Conservation (phyloP, 305 asterid genomes). For the Caryopteris hybrid region DNA sequence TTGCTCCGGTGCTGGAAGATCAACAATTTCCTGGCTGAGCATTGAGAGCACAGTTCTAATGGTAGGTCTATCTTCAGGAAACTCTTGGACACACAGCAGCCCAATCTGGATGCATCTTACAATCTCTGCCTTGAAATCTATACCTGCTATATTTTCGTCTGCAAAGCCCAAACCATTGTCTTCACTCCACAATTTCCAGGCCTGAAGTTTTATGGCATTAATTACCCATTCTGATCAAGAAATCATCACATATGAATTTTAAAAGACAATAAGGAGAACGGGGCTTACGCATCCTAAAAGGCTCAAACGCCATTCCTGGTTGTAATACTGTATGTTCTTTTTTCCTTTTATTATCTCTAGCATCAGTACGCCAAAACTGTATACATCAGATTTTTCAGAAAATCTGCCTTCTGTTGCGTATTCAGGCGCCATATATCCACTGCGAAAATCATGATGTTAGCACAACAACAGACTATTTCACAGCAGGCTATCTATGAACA, state of each 20-base stretch:
- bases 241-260: too few species aligned
- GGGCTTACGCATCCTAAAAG: slow-evolving; percentile 29
- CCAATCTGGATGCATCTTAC: slow-evolving; percentile 40
- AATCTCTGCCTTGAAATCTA: slow-evolving; percentile 1
- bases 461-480: too few species aligned
- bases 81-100: slow-evolving; percentile 48
- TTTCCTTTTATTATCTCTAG: slow-evolving; percentile 12
- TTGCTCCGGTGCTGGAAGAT: slow-evolving; percentile 24
- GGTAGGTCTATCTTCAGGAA: slow-evolving; percentile 29
- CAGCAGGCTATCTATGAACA: not conserved
- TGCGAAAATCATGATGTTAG: slow-evolving; percentile 17
- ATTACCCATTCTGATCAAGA: too few species aligned
- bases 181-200: slow-evolving; percentile 50
- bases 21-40: slow-evolving; percentile 25
- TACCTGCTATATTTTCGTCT: slow-evolving; percentile 22
- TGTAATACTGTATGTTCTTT: slow-evolving; percentile 4
- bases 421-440: slow-evolving; percentile 27
- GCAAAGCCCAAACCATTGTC: slow-evolving; percentile 22
- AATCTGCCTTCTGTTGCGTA: slow-evolving; percentile 15
- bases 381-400: slow-evolving; percentile 16
- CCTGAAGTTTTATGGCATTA: slow-evolving; percentile 25
- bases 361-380: slow-evolving; percentile 15
- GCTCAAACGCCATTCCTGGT: not conserved
- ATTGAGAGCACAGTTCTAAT: slow-evolving; percentile 27
- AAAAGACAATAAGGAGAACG: not conserved